Evolutionary conservation across 192 early-diverging fungal genomes (phyloP).

Genomic region (Obelidium mucronatum): DNA sequence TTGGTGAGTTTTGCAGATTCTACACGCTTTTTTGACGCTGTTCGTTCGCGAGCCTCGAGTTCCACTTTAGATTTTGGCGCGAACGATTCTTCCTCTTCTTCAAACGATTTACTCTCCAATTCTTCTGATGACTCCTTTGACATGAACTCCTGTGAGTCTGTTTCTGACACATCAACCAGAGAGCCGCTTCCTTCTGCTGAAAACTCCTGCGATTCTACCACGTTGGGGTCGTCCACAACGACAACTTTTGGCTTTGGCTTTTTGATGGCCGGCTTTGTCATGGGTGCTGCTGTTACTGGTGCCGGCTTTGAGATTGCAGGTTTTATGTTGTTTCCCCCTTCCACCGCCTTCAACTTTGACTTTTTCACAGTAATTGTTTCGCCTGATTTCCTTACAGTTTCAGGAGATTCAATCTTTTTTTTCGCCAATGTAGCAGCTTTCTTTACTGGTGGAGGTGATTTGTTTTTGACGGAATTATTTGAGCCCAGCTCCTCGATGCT

Average conservation of each 20-base stretch:
- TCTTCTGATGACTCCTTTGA: neutral
- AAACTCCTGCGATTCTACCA: neutral
- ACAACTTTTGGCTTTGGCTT: constrained; percentile 9
- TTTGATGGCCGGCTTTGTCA: neutral
- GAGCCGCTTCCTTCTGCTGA: neutral
- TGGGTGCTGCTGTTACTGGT: neutral
- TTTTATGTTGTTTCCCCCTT: too few relatives aligned
- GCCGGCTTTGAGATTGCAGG: neutral
- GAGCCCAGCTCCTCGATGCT: neutral
- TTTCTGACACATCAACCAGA: neutral
- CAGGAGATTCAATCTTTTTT: constrained; percentile 27
- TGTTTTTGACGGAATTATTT: neutral
- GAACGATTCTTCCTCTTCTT: neutral
- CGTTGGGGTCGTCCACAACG: neutral
- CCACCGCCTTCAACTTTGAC: constrained; percentile 10
- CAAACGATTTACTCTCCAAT: neutral
- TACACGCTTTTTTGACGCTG: neutral
- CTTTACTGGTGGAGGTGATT: constrained; percentile 1
- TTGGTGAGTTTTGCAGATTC: neutral
- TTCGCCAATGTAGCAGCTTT: constrained; percentile 7
- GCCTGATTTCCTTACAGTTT: neutral
- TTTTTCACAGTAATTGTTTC: constrained; percentile 3
- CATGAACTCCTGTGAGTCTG: neutral
- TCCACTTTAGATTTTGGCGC: neutral
- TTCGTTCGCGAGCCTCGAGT: neutral